These are phyloP conservation scores for Cutaneotrichosporon curvatum DNA, from an alignment of 1,284 basidiomycete genomes.

Conservation along the genomic window DNA sequence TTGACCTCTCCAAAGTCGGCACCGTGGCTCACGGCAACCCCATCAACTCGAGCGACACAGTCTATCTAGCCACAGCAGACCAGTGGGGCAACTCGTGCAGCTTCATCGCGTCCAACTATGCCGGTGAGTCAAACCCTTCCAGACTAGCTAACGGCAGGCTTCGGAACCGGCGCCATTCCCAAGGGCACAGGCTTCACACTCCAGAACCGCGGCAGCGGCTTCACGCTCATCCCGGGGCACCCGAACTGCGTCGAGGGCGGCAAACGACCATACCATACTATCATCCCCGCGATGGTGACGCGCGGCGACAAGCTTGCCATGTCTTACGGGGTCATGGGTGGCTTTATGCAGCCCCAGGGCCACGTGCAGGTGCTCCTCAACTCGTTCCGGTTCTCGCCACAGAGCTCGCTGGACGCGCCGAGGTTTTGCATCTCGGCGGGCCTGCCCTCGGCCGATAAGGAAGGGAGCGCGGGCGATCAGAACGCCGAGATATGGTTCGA, in stretches of 20 bases:
- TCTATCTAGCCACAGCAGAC: constrained; percentile 83
- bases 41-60: constrained; percentile 71
- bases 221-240: constrained; percentile 69
- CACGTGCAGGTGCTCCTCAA: constrained; percentile 63
- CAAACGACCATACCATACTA: constrained; percentile 91
- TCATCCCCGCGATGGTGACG: constrained; percentile 79
- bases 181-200: constrained; percentile 91
- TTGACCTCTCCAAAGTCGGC: constrained; percentile 62
- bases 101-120: constrained; percentile 76
- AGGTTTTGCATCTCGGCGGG: constrained; percentile 87
- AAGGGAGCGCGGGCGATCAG: constrained; percentile 52
- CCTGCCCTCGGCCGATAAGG: constrained; percentile 56
- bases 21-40: constrained; percentile 56
- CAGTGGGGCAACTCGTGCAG: constrained; percentile 86
- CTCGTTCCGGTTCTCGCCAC: constrained; percentile 73
- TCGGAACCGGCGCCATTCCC: constrained; percentile 65
- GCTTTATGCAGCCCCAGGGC: constrained; percentile 22
- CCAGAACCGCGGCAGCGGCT: constrained; percentile 85
- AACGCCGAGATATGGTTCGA: constrained; percentile 74
- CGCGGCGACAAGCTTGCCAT: constrained; percentile 70
- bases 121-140: constrained; percentile 57
- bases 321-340: constrained; percentile 83
- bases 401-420: constrained; percentile 80
- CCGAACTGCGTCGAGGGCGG: constrained; percentile 72
- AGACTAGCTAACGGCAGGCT: constrained; percentile 43